Percentiles rank a stretch among this genome's conserved stretches.
Evolutionary conservation across 2,329 filamentous ascomycete genomes (phyloP).

Genomic region (Sphaerulina musiva): DNA sequence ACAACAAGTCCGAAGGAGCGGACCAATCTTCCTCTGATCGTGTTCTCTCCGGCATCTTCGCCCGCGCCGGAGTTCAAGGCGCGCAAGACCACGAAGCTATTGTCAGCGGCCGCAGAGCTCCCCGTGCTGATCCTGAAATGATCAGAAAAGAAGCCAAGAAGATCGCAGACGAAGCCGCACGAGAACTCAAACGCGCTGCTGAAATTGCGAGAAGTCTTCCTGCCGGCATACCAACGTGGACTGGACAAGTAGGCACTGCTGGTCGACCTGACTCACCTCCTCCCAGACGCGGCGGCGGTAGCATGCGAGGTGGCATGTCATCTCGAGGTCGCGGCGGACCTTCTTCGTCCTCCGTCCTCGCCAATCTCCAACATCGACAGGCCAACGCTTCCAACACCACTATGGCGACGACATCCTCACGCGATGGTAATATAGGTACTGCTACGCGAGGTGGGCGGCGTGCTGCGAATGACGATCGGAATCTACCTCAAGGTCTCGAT

Average conservation of each 20-base stretch:
- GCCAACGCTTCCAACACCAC: constrained; percentile 24
- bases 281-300: constrained; percentile 39
- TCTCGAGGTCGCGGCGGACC: constrained; percentile 32
- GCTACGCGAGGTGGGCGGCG: constrained; percentile 15
- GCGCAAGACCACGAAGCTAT: constrained; percentile 91
- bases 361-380: constrained; percentile 41
- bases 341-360: constrained; percentile 39
- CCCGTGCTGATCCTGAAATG: constrained; percentile 68
- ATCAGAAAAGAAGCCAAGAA: constrained; percentile 75
- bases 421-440: constrained; percentile 23
- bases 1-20: constrained; percentile 14
- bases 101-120: constrained; percentile 60
- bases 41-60: constrained; percentile 83
- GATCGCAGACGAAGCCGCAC: constrained; percentile 70
- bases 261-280: constrained; percentile 59
- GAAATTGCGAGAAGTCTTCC: constrained; percentile 66
- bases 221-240: constrained; percentile 88
- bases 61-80: constrained; percentile 77
- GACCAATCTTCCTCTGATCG: constrained; percentile 54
- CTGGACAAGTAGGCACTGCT: constrained; percentile 70
- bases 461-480: neutral
- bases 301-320: constrained; percentile 30
- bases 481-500: constrained; percentile 34
- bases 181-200: constrained; percentile 64
- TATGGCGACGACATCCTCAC: neutral